Percentiles rank a stretch among this genome's conserved stretches.
Evolutionary conservation across 2,329 filamentous ascomycete genomes (phyloP).

Genomic region (Rasamsonia emersonii): DNA sequence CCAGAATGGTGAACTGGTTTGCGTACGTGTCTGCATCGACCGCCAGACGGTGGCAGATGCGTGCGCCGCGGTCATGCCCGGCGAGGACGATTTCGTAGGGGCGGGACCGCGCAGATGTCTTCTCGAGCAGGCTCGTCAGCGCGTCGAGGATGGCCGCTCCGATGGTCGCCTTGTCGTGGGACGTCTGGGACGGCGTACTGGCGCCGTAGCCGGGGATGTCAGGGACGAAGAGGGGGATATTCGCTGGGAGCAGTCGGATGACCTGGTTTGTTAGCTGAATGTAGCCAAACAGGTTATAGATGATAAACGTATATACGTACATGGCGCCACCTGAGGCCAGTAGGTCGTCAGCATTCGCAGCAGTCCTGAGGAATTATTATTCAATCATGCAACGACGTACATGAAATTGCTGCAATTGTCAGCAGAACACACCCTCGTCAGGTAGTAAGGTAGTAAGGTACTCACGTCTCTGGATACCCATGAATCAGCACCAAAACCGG

Average conservation of each 20-base stretch:
- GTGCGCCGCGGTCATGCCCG: slow-evolving; percentile 44
- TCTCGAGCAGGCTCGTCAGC: slow-evolving; percentile 1
- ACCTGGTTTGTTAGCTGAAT: slow-evolving; percentile 16
- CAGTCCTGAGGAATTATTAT: neutral
- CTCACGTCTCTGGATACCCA: slow-evolving; percentile 38
- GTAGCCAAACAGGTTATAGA: neutral
- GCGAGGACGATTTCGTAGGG: slow-evolving; percentile 32
- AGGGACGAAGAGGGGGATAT: slow-evolving; percentile 39
- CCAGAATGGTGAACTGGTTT: slow-evolving; percentile 27
- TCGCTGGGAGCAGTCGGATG: slow-evolving; percentile 28
- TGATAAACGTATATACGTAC: neutral
- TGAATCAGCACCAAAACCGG: slow-evolving; percentile 37
- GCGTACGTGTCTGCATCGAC: slow-evolving; percentile 28
- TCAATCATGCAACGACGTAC: too few species aligned
- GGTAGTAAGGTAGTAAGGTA: slow-evolving; percentile 8
- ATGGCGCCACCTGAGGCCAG: slow-evolving; percentile 4
- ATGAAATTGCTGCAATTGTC: slow-evolving; percentile 2
- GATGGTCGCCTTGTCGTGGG: slow-evolving; percentile 10
- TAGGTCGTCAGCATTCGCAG: neutral
- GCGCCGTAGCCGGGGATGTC: slow-evolving; percentile 43
- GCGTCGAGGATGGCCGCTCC: slow-evolving; percentile 10
- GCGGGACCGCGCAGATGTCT: neutral
- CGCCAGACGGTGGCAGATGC: slow-evolving; percentile 42
- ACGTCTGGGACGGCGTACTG: slow-evolving; percentile 23
- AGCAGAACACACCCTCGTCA: neutral